These are phyloP conservation scores for Clonostachys rosea DNA, from an alignment of 2,329 filamentous ascomycete species.

Conservation along the genomic window DNA sequence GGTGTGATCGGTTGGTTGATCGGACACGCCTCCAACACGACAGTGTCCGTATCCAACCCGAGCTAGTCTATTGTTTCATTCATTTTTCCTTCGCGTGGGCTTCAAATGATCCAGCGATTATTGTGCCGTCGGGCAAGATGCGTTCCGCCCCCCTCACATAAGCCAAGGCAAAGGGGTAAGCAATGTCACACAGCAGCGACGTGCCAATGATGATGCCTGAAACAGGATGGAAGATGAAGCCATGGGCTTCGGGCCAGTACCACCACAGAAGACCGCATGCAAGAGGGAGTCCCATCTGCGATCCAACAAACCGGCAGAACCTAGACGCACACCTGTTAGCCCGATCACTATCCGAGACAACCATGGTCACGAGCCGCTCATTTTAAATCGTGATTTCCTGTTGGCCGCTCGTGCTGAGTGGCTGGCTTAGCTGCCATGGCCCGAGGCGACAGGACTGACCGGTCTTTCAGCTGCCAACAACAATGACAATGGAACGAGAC, in stretches of 20 bases:
- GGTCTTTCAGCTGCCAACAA: no score
- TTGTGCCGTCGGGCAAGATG: constrained; percentile 27
- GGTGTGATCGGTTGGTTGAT: constrained; percentile 98
- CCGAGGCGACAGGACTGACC: no score
- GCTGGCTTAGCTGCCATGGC: no score
- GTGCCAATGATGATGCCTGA: constrained; percentile 34
- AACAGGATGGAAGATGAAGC: constrained; percentile 36
- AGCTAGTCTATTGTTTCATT: no score
- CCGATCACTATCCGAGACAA: no score
- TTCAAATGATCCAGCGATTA: constrained; percentile 8
- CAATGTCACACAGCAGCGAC: constrained; percentile 32
- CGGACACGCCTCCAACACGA: constrained; percentile 57
- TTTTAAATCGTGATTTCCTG: no score
- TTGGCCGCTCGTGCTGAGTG: no score
- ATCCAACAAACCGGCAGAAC: constrained; percentile 35
- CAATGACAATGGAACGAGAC: no score
- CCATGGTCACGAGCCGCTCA: no score
- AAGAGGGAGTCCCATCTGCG: constrained; percentile 31
- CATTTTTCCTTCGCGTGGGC: no score
- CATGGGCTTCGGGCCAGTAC: constrained; percentile 45
- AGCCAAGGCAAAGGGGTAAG: constrained; percentile 37
- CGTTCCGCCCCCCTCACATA: constrained; percentile 30
- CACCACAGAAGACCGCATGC: constrained; percentile 37
- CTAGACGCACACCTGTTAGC: constrained; percentile 14
- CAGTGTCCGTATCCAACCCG: no score